A percentile compares a stretch with the other conserved stretches of the same genome.
Conservation (phyloP, 108 stramenopile genomes). For the Nitzschia sp. region DNA sequence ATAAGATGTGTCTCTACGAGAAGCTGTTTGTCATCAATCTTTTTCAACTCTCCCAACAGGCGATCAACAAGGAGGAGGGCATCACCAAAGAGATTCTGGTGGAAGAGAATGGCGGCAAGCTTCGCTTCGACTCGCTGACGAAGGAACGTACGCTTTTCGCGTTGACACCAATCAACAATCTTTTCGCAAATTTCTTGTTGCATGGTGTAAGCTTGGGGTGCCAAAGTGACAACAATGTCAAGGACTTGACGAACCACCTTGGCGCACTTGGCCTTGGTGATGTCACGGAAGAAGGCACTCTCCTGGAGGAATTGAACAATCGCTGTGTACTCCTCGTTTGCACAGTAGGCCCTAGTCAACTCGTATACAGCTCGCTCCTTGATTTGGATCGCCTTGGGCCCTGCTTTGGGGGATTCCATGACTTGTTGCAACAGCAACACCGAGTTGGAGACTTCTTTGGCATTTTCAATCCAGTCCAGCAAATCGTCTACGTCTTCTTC, state of each 20-base stretch:
- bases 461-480: conserved; percentile 47
- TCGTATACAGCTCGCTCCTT: conserved; percentile 93
- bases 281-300: conserved; percentile 73
- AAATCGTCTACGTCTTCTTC: conserved; percentile 63
- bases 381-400: conserved; percentile 71
- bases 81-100: conserved; percentile 75
- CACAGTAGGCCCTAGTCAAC: conserved; percentile 84
- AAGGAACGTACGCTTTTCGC: conserved; percentile 93
- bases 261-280: conserved; percentile 98
- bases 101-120: conserved; percentile 83
- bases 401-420: conserved; percentile 56
- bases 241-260: conserved; percentile 96
- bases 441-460: conserved; percentile 38
- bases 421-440: conserved; percentile 58
- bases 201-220: conserved; percentile 84
- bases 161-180: conserved; percentile 89
- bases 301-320: conserved; percentile 86
- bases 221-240: conserved; percentile 87
- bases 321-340: conserved; percentile 55
- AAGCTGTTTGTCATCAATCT: conserved; percentile 98
- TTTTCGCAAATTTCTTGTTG: conserved; percentile 84
- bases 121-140: conserved; percentile 97
- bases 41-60: conserved; percentile 93
- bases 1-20: conserved; percentile 96
- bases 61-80: conserved; percentile 84